Evolutionary conservation across 2,329 filamentous ascomycete genomes (phyloP), one percentile per base, ranked within the genome.

Genomic region (Amauroascus niger): DNA sequence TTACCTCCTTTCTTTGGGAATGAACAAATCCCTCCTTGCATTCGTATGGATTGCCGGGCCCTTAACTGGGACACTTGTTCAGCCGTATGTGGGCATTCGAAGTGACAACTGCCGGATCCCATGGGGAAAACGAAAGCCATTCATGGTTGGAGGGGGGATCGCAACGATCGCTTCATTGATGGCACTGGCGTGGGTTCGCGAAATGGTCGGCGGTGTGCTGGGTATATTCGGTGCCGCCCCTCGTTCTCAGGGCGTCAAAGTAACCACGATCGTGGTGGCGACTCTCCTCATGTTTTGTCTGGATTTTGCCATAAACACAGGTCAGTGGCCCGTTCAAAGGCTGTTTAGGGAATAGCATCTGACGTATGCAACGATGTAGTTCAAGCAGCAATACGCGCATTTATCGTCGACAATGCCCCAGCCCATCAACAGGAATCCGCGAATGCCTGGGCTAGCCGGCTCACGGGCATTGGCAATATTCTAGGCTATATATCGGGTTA

Each of bases 221-320:
- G 72, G 78, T 1, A 64, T 91, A 1, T 89, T 93, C 62, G 86
- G 87, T 9, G 84, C 81, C 9, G 78, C 84, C 52, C 72, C 73
- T n/a, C 77, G 82, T 37, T 87, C 84, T 0, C 62, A 77, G 6
- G 79, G 76, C 2, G 83, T 86, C 44, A 83, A 81, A 63, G 77
- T 76, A 2, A 74, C 76, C 40, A 80, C 86, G 46, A 91, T 95
- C 60, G 74, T 88, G 30, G 78, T 88, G 54, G 91, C 91, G 6
- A 88, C 95, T 5, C 66, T 89, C 28, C 85, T 89, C 72, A 86
- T 97, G 62, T 97, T 95, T 69, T 76, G 93, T 48, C 78, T 97
- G 49, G 91, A 97, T 68, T 93, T 97, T 68, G 83, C 90, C 63
- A 93, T 97, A 73, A 97, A 97, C 70, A 93, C 90, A 54, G 84